phyloP scores from a whole-genome alignment of 2,329 filamentous ascomycete genomes.

The Phyllachora maydis region DNA sequence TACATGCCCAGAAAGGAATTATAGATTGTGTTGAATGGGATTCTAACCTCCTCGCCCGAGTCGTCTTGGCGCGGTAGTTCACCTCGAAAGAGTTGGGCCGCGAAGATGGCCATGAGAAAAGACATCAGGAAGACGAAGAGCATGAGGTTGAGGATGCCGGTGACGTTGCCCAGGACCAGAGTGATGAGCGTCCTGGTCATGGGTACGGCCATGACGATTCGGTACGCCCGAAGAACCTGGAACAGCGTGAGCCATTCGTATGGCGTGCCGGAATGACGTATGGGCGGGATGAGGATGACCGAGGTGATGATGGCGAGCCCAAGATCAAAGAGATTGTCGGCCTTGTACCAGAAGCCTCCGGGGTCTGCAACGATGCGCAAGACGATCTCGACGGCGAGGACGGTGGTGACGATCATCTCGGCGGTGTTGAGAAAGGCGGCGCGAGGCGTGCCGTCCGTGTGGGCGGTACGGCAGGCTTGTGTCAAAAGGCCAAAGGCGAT shows the following conservation, averaged over 20 bases:
- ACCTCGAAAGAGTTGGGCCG: constrained; percentile 78
- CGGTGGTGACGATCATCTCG: constrained; percentile 55
- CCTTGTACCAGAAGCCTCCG: constrained; percentile 55
- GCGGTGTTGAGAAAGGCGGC: constrained; percentile 45
- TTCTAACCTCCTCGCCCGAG: constrained; percentile 38
- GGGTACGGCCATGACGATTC: constrained; percentile 73
- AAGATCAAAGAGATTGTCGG: constrained; percentile 64
- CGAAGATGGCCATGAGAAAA: constrained; percentile 84
- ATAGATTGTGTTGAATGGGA: constrained; percentile 79
- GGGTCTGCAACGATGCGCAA: constrained; percentile 63
- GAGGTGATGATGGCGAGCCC: constrained; percentile 61
- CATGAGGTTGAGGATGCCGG: constrained; percentile 85
- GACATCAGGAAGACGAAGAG: constrained; percentile 93
- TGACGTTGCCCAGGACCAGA: constrained; percentile 74
- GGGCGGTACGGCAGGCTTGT: constrained; percentile 56
- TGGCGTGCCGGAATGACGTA: constrained; percentile 45
- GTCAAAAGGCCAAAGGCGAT: constrained; percentile 66
- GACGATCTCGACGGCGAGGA: constrained; percentile 66
- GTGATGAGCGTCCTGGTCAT: constrained; percentile 74
- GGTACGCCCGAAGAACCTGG: constrained; percentile 80
- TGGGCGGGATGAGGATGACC: constrained; percentile 67
- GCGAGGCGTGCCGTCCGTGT: constrained; percentile 45
- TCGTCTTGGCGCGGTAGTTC: constrained; percentile 49
- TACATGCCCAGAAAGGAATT: constrained; percentile 98
- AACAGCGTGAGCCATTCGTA: constrained; percentile 88